Evolutionary conservation across 768 basidiomycete species (phyloP).

Genomic region (Pisolithus microcarpus): DNA sequence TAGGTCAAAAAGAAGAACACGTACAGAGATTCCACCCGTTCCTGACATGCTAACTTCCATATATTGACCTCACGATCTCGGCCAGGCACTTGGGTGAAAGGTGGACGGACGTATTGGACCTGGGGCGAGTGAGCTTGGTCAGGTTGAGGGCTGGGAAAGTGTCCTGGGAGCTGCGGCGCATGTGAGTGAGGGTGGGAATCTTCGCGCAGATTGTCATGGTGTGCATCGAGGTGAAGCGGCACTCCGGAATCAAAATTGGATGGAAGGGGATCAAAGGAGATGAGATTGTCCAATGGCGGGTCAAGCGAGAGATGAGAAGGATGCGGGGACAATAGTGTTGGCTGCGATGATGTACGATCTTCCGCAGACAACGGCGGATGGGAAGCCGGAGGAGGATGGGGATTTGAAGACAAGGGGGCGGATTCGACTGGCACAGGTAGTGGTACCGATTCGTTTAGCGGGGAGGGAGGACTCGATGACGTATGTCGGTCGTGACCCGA

Average conservation of each 20-base stretch:
- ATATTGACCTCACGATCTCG: slow-evolving; percentile 30
- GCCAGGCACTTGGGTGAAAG: slow-evolving; percentile 20
- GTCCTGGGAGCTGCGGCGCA: slow-evolving; percentile 16
- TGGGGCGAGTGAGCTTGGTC: slow-evolving; percentile 8
- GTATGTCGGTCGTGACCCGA: slow-evolving; percentile 21
- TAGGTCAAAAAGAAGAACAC: slow-evolving; percentile 8
- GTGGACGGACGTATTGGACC: slow-evolving; percentile 21
- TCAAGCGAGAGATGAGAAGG: slow-evolving; percentile 10
- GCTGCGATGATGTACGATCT: not conserved
- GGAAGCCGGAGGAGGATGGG: not conserved
- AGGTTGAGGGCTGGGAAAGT: slow-evolving; percentile 20
- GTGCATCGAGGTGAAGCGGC: slow-evolving; percentile 12
- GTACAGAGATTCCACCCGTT: slow-evolving; percentile 28
- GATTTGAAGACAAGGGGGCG: not conserved
- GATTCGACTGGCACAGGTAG: slow-evolving; percentile 4
- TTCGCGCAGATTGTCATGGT: not conserved
- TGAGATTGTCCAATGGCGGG: slow-evolving; percentile 19
- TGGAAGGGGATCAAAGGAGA: slow-evolving; percentile 20
- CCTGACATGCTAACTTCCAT: slow-evolving; percentile 30
- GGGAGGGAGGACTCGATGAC: not conserved
- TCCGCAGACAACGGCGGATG: not conserved
- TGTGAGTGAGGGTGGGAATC: slow-evolving; percentile 3
- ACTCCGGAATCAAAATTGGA: slow-evolving; percentile 14
- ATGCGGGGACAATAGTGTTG: slow-evolving; percentile 1
- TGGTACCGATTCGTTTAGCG: slow-evolving; percentile 6